These are phyloP conservation scores for Ceratobasidium sp. DNA, from an alignment of 1,284 basidiomycete species.

Conservation along the genomic window DNA sequence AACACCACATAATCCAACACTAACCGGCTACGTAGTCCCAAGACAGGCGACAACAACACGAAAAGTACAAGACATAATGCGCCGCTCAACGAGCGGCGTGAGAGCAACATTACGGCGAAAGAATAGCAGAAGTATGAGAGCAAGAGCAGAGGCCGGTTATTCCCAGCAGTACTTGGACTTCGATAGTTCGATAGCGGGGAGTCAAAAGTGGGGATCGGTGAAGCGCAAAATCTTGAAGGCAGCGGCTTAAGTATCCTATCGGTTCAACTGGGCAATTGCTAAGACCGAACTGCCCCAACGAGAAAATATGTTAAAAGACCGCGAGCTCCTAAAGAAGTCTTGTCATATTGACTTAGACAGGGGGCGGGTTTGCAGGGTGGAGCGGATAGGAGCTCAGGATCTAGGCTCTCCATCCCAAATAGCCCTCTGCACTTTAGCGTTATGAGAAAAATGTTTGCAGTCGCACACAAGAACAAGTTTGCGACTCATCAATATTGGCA, in stretches of 20 bases:
- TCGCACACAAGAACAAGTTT: no score
- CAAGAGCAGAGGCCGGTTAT: background rate
- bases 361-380: background rate
- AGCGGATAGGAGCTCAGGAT: no score
- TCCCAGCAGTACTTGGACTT: background rate
- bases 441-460: no score
- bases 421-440: no score
- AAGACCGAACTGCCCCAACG: slow-evolving; percentile 11
- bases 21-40: background rate
- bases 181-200: background rate
- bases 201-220: background rate
- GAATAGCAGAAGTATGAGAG: background rate
- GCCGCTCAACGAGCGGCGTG: background rate
- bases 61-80: background rate
- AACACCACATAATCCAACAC: background rate
- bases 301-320: background rate
- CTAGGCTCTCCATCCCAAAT: no score
- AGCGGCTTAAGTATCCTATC: background rate
- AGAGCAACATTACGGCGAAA: background rate
- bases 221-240: background rate
- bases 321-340: background rate
- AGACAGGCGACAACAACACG: background rate
- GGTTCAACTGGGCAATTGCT: background rate
- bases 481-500: background rate
- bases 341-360: background rate